Evolutionary conservation across 2,329 filamentous ascomycete species (phyloP), one percentile per base, ranked within the genome.

Genomic region (Colletotrichum costaricense): DNA sequence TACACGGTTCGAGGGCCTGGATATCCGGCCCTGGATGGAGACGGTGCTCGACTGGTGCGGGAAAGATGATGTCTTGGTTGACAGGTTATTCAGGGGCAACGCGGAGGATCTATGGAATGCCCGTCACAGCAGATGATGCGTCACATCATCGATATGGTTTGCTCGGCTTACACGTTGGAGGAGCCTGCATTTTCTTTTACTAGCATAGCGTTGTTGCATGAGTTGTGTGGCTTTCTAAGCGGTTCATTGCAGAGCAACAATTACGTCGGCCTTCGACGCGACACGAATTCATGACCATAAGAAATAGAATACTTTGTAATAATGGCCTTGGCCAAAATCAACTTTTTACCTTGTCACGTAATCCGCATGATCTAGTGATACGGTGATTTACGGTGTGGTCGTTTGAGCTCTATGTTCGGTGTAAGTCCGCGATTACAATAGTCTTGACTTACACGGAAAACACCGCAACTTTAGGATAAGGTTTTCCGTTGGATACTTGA

Each of bases 1-100:
- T 78, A 92, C 91, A 3, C 83, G 90, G 14, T 92, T 88, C 72
- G 87, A 90, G 26, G 86, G 86, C 2, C 75, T 90, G 2, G 86
- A 92, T 76, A 88, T 91, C 26, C 82, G 79, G 59, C 87, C 86
- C 0, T 92, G 88, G 78, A 84, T 90, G 33, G 84, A 89, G 71
- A 83, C 80, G 65, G 88, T 89, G 62, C 78, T 92, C 67, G 82
- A 86, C 16, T 88, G 88, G 85, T 90, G 88, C 75, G 84, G 81
- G 1, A 81, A 83, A 1, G 82, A 87, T 66, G 80, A 83, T 5
- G 75, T 79, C 8, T 78, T 90, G 49, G 80, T 85, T 26, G 82
- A 88, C 65, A 85, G 86, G 62, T 77, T 92, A 0, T 90, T 92
- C 75, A 84, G 85, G 57, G 81, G 80, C 24, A 92, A 92, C 75